These are phyloP conservation scores for Eragrostis nindensis DNA, from an alignment of 176 grass and related monocot genomes.

Conservation along the genomic window DNA sequence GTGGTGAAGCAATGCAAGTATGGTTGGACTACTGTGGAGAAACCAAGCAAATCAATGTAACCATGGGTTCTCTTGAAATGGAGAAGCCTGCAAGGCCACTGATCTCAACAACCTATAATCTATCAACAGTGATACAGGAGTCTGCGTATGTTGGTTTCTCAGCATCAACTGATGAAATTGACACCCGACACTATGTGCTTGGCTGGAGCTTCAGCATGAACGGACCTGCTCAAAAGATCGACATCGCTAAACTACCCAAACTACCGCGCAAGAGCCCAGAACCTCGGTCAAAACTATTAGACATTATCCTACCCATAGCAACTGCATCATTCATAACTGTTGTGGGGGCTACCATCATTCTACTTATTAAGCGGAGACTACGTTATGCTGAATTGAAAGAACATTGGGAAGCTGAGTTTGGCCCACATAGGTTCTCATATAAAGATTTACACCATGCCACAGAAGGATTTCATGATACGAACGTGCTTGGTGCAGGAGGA, in stretches of 20 bases:
- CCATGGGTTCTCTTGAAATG: constrained; percentile 19
- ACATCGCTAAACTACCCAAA: constrained; percentile 4
- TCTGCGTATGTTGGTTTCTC: constrained; percentile 29
- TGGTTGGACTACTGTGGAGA: constrained; percentile 29
- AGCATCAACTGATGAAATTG: constrained; percentile 13
- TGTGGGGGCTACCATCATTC: background rate
- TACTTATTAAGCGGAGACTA: background rate
- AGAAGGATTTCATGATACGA: background rate
- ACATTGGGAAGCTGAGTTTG: constrained; percentile 36
- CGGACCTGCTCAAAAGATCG: constrained; percentile 13
- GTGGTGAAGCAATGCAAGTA: constrained; percentile 1
- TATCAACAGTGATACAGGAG: constrained; percentile 2
- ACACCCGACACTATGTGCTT: constrained; percentile 27
- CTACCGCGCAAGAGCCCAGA: background rate
- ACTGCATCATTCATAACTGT: constrained; percentile 1
- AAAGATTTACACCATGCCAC: constrained; percentile 14
- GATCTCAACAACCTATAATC: background rate
- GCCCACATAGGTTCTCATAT: constrained; percentile 5
- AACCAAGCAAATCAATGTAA: constrained; percentile 13
- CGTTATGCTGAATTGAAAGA: constrained; percentile 33
- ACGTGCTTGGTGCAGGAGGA: constrained; percentile 25
- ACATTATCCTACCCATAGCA: constrained; percentile 25
- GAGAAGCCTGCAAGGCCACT: constrained; percentile 28
- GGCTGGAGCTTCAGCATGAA: constrained; percentile 40
- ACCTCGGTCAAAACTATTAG: background rate